These are phyloP conservation scores for Cyanidiococcus yangmingshanensis DNA, from an alignment of 23 red algal species.

Conservation along the genomic window DNA sequence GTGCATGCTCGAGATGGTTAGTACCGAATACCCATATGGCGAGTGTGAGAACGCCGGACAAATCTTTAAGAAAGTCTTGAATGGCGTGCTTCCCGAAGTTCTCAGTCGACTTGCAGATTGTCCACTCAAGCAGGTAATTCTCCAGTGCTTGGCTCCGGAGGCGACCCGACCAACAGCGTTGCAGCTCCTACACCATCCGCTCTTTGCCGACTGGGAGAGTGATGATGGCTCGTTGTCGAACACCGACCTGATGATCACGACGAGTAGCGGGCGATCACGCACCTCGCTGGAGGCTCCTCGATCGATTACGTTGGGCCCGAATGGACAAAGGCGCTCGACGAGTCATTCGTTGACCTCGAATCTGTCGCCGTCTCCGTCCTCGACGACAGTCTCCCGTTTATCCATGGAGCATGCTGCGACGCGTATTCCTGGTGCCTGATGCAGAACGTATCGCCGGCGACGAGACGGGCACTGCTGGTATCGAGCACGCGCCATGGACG, in stretches of 20 bases:
- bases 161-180: conserved; percentile 53
- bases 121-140: conserved; percentile 77
- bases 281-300: neutral
- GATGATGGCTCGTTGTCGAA: conserved; percentile 68
- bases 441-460: no score
- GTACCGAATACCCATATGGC: conserved; percentile 93
- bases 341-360: neutral
- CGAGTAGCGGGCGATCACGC: neutral
- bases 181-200: conserved; percentile 50
- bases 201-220: conserved; percentile 81
- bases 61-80: conserved; percentile 87
- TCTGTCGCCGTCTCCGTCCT: neutral
- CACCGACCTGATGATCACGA: conserved; percentile 35
- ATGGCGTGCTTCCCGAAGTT: conserved; percentile 57
- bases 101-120: conserved; percentile 55
- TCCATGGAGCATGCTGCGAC: neutral
- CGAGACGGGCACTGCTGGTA: no score
- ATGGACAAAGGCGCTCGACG: neutral
- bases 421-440: no score
- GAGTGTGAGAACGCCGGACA: conserved; percentile 92
- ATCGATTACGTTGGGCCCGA: neutral
- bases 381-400: neutral
- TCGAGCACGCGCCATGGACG: no score
- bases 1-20: conserved; percentile 97
- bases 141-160: conserved; percentile 66